A percentile compares a stretch with the other conserved stretches of the same genome.
These are phyloP conservation scores for Lathyrus oleraceus DNA, from an alignment of 306 rosid species.

Conservation along the genomic window DNA sequence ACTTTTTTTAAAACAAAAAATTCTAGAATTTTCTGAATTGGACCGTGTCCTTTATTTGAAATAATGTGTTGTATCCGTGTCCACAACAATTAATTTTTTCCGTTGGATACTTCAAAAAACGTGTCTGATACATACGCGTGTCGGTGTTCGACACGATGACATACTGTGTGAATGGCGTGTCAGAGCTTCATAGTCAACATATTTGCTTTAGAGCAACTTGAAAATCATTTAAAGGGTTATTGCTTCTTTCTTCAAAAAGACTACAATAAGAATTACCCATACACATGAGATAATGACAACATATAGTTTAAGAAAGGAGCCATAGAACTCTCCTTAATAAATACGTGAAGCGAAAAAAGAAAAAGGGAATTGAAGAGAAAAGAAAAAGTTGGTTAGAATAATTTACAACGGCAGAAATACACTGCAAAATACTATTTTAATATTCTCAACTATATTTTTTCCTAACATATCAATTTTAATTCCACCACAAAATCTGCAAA, in stretches of 20 bases:
- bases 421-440: neutral
- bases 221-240: conserved; percentile 58
- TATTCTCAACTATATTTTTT: neutral
- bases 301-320: conserved; percentile 6
- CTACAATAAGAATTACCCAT: conserved; percentile 38
- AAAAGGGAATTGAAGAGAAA: neutral
- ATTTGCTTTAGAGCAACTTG: conserved; percentile 62
- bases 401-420: conserved; percentile 17
- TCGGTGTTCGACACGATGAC: too few species aligned
- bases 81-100: too few species aligned
- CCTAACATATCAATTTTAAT: too few species aligned
- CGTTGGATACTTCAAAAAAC: too few species aligned
- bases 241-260: conserved; percentile 56
- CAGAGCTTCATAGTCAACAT: too few species aligned
- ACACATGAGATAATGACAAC: conserved; percentile 23
- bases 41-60: too few species aligned
- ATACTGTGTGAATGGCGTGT: too few species aligned
- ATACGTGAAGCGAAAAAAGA: conserved; percentile 8
- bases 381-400: conserved; percentile 5
- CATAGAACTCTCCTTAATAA: conserved; percentile 17
- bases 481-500: too few species aligned
- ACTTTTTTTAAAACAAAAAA: too few species aligned
- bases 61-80: too few species aligned
- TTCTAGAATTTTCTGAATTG: too few species aligned
- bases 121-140: too few species aligned